Conservation (phyloP, 2,329 filamentous ascomycete species). For the Ceratocystis lukuohia region DNA sequence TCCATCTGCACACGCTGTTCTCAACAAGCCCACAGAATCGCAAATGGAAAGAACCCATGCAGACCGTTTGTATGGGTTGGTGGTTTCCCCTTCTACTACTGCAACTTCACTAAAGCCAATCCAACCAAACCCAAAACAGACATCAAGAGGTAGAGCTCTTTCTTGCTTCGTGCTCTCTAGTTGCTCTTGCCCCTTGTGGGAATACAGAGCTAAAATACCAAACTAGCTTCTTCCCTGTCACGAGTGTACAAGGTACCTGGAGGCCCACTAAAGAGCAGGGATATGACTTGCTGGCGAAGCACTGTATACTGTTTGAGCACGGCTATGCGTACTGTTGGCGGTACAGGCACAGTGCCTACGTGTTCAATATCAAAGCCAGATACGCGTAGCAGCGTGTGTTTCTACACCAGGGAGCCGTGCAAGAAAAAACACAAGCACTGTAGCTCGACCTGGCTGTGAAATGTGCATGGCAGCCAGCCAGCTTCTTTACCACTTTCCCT, state of each 20-base stretch:
- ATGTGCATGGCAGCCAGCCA: slow-evolving; percentile 9
- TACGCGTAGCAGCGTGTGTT: background rate
- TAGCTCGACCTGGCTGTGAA: background rate
- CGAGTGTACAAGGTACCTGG: slow-evolving; percentile 1
- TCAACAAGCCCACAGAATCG: background rate
- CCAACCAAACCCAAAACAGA: slow-evolving; percentile 4
- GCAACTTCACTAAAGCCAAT: slow-evolving; percentile 3
- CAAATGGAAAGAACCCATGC: slow-evolving; percentile 3
- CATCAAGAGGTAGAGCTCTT: background rate
- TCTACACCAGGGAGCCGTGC: background rate
- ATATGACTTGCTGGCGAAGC: background rate
- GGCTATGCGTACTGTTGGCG: slow-evolving; percentile 9
- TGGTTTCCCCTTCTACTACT: background rate
- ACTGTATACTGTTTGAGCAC: slow-evolving; percentile 12
- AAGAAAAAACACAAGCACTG: background rate
- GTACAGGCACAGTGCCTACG: slow-evolving; percentile 9
- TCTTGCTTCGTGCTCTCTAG: background rate
- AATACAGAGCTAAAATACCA: slow-evolving; percentile 3
- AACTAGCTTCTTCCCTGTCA: slow-evolving; percentile 10
- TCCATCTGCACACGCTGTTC: slow-evolving; percentile 3
- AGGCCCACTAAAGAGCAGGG: background rate
- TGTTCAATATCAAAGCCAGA: background rate
- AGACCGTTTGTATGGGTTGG: background rate
- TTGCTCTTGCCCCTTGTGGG: slow-evolving; percentile 7
- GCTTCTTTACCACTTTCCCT: slow-evolving; percentile 10